Conservation (phyloP, 176 grass and related monocot species). For the Triticum aestivum region DNA sequence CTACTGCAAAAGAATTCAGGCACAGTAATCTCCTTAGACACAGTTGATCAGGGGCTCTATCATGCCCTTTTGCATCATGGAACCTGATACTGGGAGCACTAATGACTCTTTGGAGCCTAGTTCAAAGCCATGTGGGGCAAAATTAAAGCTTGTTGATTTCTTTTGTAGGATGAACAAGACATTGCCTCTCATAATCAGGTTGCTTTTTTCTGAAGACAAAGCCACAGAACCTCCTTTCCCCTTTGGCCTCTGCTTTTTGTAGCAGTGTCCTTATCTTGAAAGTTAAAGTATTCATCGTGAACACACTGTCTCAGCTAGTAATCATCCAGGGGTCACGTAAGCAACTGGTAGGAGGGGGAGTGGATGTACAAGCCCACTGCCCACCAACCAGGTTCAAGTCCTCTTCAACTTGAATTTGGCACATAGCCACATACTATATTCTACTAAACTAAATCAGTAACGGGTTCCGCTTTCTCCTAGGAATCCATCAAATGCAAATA, state of each 20-base stretch:
- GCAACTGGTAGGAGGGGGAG: background rate
- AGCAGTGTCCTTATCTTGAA: conserved; percentile 1
- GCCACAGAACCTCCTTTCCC: background rate
- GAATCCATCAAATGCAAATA: background rate
- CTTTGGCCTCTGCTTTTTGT: background rate
- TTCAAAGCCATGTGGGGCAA: background rate
- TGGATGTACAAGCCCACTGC: background rate
- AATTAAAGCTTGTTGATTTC: background rate
- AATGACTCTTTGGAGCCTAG: background rate
- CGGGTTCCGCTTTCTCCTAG: background rate
- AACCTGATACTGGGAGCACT: background rate
- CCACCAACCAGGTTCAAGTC: background rate
- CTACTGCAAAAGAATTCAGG: background rate
- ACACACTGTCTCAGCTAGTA: background rate
- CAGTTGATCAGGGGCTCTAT: background rate
- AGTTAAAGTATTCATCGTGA: background rate
- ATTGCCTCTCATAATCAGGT: background rate
- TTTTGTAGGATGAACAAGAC: background rate
- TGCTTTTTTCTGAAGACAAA: background rate
- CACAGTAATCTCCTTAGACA: background rate
- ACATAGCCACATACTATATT: background rate
- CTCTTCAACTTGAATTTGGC: background rate
- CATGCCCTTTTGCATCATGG: background rate
- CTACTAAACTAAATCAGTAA: background rate
- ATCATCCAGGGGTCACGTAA: background rate